These are phyloP conservation scores for Sclerotinia sclerotiorum DNA, from an alignment of 2,329 filamentous ascomycete species.

Conservation along the genomic window DNA sequence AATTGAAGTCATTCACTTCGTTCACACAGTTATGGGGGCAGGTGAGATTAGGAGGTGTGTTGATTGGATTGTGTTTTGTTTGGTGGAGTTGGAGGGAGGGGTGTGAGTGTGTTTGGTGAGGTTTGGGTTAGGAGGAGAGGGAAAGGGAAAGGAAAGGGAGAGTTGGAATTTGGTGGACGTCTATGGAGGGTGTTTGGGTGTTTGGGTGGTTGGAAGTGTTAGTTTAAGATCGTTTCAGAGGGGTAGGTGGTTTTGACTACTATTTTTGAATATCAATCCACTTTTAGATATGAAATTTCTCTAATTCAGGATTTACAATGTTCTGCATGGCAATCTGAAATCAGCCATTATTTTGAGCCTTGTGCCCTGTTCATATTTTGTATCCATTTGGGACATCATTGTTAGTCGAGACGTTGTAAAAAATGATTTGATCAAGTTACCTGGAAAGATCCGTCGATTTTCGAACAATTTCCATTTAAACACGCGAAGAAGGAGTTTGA, in stretches of 20 bases:
- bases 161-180: neutral
- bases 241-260: neutral
- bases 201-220: too few relatives aligned
- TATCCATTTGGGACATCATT: neutral
- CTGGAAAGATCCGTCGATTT: neutral
- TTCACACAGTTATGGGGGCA: too few relatives aligned
- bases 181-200: too few relatives aligned
- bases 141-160: too few relatives aligned
- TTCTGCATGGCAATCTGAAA: neutral
- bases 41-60: neutral
- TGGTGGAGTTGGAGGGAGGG: neutral
- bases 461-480: neutral
- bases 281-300: neutral
- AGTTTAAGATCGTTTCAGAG: neutral
- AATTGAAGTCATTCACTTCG: too few relatives aligned
- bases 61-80: conserved; percentile 6
- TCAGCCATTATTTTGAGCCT: neutral
- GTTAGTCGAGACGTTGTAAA: neutral
- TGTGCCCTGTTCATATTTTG: too few relatives aligned
- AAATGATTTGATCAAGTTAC: neutral
- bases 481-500: neutral
- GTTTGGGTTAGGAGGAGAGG: neutral
- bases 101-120: neutral
- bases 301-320: neutral
- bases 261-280: neutral